Percentiles rank a stretch among this genome's conserved stretches.
phyloP scores from a whole-genome alignment of 73 alveolate genomes.

The Blepharisma stoltei region DNA sequence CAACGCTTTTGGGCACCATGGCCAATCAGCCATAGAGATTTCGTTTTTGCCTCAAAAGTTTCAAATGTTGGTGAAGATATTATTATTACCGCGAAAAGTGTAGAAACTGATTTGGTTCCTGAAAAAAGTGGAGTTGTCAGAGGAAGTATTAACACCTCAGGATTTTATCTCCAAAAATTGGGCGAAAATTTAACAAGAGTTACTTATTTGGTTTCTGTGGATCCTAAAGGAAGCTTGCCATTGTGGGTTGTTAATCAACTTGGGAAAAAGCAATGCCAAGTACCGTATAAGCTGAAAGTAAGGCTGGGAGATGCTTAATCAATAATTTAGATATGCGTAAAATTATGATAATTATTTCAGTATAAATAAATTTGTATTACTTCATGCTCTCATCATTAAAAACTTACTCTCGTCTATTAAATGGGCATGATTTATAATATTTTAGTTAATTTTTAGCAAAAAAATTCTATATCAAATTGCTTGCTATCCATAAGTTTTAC shows the following conservation, averaged over 20 bases:
- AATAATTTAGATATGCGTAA: no score
- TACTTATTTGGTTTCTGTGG: constrained; percentile 7
- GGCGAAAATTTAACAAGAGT: neutral
- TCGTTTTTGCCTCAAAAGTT: constrained; percentile 10
- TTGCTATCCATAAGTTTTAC: no score
- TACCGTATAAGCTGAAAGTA: neutral
- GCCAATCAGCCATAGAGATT: constrained; percentile 23
- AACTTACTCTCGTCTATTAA: no score
- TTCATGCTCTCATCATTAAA: no score
- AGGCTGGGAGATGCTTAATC: neutral
- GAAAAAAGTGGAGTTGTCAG: constrained; percentile 12
- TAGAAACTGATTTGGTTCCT: neutral
- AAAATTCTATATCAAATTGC: no score
- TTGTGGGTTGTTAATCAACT: neutral
- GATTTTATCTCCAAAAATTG: neutral
- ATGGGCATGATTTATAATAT: no score
- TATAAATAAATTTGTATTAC: no score
- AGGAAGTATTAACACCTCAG: neutral
- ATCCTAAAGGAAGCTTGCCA: constrained; percentile 23
- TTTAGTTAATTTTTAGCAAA: no score
- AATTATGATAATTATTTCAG: no score
- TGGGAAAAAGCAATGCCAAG: constrained; percentile 22
- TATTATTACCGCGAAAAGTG: neutral
- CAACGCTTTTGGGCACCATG: constrained; percentile 18
- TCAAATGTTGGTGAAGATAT: neutral